These are phyloP conservation scores for Lasiosphaeriaceae sp. DNA, from an alignment of 495 filamentous ascomycete species.

Conservation along the genomic window DNA sequence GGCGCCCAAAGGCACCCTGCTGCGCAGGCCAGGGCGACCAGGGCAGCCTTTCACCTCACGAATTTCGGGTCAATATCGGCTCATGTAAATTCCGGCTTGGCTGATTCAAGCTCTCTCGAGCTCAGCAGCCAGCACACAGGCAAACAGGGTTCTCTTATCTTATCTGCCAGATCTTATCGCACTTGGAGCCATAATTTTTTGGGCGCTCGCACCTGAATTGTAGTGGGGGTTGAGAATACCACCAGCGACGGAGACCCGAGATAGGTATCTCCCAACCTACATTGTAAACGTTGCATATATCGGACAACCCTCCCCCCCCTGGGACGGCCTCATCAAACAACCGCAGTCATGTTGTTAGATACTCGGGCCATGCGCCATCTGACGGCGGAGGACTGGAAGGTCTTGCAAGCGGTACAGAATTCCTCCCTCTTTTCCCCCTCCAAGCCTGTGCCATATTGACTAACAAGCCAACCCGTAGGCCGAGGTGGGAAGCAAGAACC, in stretches of 20 bases:
- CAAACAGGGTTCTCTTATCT: conserved; percentile 6
- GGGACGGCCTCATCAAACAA: neutral
- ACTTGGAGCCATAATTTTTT: conserved; percentile 17
- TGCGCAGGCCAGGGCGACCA: neutral
- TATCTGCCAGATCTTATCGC: conserved; percentile 7
- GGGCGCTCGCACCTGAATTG: neutral
- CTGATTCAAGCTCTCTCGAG: neutral
- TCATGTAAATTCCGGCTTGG: conserved; percentile 12
- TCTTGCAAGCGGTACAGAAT: conserved; percentile 76
- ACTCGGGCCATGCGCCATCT: conserved; percentile 89
- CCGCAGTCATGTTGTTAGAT: conserved; percentile 79
- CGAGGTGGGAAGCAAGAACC: conserved; percentile 90
- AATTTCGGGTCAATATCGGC: too few relatives aligned
- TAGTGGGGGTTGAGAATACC: conserved; percentile 18
- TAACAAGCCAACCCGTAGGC: conserved; percentile 51
- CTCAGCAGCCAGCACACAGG: neutral
- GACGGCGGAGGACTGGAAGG: conserved; percentile 86
- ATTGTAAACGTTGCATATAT: too few relatives aligned
- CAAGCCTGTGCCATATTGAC: neutral
- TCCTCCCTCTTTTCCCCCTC: conserved; percentile 23
- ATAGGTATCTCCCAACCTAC: too few relatives aligned
- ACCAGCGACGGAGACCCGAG: too few relatives aligned
- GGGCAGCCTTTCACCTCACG: too few relatives aligned
- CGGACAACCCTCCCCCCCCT: too few relatives aligned
- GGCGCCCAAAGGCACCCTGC: neutral